A percentile compares a stretch with the other conserved stretches of the same genome.
Evolutionary conservation across 176 grass and related monocot genomes (phyloP).

Genomic region (Pharus latifolius): DNA sequence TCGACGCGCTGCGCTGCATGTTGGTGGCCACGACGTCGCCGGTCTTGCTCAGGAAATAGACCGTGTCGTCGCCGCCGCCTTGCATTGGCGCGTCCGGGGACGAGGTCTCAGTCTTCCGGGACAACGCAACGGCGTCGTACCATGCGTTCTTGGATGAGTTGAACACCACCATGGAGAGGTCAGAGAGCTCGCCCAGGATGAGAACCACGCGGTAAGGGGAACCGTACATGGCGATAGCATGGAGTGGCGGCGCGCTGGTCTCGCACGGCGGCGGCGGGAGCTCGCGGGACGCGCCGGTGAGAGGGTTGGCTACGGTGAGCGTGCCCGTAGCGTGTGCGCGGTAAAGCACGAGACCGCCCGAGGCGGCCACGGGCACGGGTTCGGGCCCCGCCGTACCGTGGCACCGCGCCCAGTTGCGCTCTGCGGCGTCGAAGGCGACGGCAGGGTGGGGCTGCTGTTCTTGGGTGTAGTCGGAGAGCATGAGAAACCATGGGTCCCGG

Average conservation of each 20-base stretch:
- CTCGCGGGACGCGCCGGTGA: slow-evolving; percentile 50
- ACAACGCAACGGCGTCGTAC: slow-evolving; percentile 28
- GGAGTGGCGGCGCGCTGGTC: slow-evolving; percentile 10
- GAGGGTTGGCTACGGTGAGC: slow-evolving; percentile 61
- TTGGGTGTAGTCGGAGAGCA: slow-evolving; percentile 35
- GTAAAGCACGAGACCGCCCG: slow-evolving; percentile 62
- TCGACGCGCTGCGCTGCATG: slow-evolving; percentile 52
- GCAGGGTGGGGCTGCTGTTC: not conserved
- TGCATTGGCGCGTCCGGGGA: not conserved
- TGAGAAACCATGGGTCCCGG: slow-evolving; percentile 77
- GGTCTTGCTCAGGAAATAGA: slow-evolving; percentile 82
- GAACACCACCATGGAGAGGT: slow-evolving; percentile 42
- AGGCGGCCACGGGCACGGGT: slow-evolving; percentile 58
- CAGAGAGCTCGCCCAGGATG: slow-evolving; percentile 42
- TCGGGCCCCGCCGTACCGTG: slow-evolving; percentile 10
- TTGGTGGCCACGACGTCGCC: slow-evolving; percentile 65
- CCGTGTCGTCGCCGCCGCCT: slow-evolving; percentile 23
- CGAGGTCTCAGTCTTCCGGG: slow-evolving; percentile 19
- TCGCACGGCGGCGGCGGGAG: slow-evolving; percentile 24
- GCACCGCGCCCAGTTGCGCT: slow-evolving; percentile 24
- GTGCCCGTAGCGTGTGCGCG: slow-evolving; percentile 7
- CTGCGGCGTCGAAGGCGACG: slow-evolving; percentile 33
- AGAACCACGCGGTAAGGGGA: slow-evolving; percentile 46
- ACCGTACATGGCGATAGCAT: slow-evolving; percentile 57
- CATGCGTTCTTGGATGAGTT: slow-evolving; percentile 43